A percentile compares a stretch with the other conserved stretches of the same genome.
These are phyloP conservation scores for Nelumbo lutea DNA, from an alignment of 164 flowering plant genomes.

Conservation along the genomic window DNA sequence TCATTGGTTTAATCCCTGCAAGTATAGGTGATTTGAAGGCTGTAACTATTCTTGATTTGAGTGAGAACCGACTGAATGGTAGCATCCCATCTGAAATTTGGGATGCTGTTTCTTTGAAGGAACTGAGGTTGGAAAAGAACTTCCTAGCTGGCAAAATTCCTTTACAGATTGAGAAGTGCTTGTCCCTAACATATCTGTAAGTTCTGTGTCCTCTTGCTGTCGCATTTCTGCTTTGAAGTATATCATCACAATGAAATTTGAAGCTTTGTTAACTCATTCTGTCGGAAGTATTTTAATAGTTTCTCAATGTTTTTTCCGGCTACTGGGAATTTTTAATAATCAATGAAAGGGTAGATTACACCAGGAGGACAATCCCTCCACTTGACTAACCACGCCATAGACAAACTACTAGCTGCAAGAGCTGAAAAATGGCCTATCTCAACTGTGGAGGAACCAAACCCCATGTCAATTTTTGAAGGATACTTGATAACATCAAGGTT, in stretches of 20 bases:
- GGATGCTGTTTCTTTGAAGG: slow-evolving; percentile 52
- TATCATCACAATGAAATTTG: too few relatives aligned
- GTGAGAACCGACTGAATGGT: slow-evolving; percentile 62
- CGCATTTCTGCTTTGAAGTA: not conserved
- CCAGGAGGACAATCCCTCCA: too few relatives aligned
- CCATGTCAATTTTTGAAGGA: not conserved
- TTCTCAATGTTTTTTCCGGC: too few relatives aligned
- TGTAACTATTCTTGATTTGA: slow-evolving; percentile 58
- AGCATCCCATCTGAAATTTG: slow-evolving; percentile 75
- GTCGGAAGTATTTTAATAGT: too few relatives aligned
- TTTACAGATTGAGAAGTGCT: slow-evolving; percentile 51
- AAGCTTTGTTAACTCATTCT: not conserved
- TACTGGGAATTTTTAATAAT: too few relatives aligned
- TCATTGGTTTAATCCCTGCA: slow-evolving; percentile 56
- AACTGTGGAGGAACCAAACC: not conserved
- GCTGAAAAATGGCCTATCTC: too few relatives aligned
- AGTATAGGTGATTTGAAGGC: slow-evolving; percentile 60
- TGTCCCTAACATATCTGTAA: slow-evolving; percentile 57
- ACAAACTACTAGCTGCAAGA: too few relatives aligned
- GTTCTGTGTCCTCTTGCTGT: slow-evolving; percentile 22
- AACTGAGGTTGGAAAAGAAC: slow-evolving; percentile 56
- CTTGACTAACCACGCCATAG: too few relatives aligned
- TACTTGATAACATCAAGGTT: not conserved
- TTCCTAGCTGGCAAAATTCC: slow-evolving; percentile 53
- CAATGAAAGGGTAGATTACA: too few relatives aligned